These are phyloP conservation scores for Micromonas pusilla DNA, from an alignment of 139 green algal genomes.

Conservation along the genomic window DNA sequence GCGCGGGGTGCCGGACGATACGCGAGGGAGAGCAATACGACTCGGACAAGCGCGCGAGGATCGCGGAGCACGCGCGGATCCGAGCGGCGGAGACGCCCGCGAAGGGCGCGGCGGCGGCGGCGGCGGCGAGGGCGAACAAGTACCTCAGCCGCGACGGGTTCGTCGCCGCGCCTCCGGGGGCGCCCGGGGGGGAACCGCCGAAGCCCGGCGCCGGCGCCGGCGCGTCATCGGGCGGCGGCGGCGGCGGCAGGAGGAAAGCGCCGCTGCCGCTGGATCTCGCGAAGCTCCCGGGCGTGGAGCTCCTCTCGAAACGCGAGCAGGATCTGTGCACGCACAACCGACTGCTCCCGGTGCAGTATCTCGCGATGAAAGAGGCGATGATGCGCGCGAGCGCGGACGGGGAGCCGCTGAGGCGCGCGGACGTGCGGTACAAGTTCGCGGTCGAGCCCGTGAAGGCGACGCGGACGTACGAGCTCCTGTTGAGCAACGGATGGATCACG, in stretches of 20 bases:
- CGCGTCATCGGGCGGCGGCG: too few relatives aligned
- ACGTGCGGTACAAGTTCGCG: conserved; percentile 33
- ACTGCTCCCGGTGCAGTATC: conserved; percentile 67
- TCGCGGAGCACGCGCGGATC: neutral
- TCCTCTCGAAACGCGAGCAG: conserved; percentile 56
- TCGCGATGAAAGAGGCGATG: conserved; percentile 63
- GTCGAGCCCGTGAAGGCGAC: conserved; percentile 18
- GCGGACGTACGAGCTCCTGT: conserved; percentile 12
- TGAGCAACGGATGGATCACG: neutral
- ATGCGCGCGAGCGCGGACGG: conserved; percentile 44
- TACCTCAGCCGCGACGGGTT: conserved; percentile 9
- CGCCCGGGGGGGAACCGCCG: too few relatives aligned
- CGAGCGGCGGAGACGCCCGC: neutral
- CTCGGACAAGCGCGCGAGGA: conserved; percentile 36
- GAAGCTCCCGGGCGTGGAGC: conserved; percentile 47
- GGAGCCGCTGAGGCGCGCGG: conserved; percentile 28
- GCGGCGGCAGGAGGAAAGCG: neutral
- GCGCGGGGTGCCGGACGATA: conserved; percentile 55
- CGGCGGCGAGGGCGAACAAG: conserved; percentile 5
- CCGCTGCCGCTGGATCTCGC: conserved; percentile 6
- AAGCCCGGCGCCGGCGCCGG: too few relatives aligned
- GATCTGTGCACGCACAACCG: conserved; percentile 59
- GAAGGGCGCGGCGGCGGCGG: neutral
- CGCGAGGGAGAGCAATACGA: conserved; percentile 60
- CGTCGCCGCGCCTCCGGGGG: neutral